Evolutionary conservation across 2,329 filamentous ascomycete species (phyloP).

Genomic region (Xylariaceae sp.): DNA sequence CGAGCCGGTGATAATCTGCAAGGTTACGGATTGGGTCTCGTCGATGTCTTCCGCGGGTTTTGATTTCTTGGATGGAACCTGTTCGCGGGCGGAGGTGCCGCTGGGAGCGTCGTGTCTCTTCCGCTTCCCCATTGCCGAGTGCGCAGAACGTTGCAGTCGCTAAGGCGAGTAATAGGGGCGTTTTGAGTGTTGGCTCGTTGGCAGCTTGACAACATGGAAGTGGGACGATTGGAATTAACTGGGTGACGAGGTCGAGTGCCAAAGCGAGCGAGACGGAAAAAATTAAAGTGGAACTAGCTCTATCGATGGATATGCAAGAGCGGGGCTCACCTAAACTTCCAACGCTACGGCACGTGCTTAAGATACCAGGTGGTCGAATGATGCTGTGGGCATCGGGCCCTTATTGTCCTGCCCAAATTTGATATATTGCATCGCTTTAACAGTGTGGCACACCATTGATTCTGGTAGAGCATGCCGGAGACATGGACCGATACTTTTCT

Average conservation of each 20-base stretch:
- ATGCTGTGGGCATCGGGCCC: too few species aligned
- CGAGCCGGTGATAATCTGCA: conserved; percentile 89
- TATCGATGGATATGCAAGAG: conserved; percentile 24
- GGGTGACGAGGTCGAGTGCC: not conserved
- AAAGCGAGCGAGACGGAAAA: conserved; percentile 10
- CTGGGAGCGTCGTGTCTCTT: conserved; percentile 42
- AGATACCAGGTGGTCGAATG: too few species aligned
- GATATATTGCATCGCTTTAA: too few species aligned
- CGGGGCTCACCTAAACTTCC: too few species aligned
- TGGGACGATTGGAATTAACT: not conserved
- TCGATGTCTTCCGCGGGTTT: conserved; percentile 26
- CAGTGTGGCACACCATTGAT: too few species aligned
- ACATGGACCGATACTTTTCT: too few species aligned
- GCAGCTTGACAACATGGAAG: not conserved
- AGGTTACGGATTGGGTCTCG: conserved; percentile 45
- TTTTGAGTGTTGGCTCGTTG: not conserved
- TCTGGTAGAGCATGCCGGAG: too few species aligned
- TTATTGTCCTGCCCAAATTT: too few species aligned
- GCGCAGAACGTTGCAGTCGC: not conserved
- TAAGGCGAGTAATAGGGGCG: too few species aligned
- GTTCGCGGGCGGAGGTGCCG: conserved; percentile 3
- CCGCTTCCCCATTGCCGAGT: conserved; percentile 45
- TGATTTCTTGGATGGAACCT: conserved; percentile 22
- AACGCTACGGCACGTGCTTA: too few species aligned
- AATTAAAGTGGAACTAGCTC: conserved; percentile 11